These are phyloP conservation scores for Thelonectria olida DNA, from an alignment of 2,329 filamentous ascomycete species.

Conservation along the genomic window DNA sequence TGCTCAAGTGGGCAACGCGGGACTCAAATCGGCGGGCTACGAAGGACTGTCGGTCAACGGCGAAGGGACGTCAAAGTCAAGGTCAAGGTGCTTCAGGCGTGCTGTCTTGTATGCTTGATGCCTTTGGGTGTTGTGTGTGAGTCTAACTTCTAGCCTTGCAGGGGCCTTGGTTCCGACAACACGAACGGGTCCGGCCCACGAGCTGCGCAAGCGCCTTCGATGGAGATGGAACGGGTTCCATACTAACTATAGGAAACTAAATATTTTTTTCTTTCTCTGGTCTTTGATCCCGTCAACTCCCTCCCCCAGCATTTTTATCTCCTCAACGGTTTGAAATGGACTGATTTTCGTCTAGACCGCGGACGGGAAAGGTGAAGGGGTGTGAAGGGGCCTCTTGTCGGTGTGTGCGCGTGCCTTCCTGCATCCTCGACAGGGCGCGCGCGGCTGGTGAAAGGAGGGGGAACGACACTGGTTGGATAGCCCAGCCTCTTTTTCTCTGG, in stretches of 20 bases:
- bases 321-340: conserved; percentile 20
- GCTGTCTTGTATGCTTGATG: too few relatives aligned
- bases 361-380: conserved; percentile 1
- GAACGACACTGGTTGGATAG: background rate
- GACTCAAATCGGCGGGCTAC: conserved; percentile 18
- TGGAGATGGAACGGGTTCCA: background rate
- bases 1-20: conserved; percentile 13
- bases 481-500: background rate
- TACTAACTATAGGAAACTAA: background rate
- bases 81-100: conserved; percentile 9
- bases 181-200: conserved; percentile 4
- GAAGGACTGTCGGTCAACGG: conserved; percentile 10
- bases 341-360: conserved; percentile 22
- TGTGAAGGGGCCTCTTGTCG: conserved; percentile 13
- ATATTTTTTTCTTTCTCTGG: background rate
- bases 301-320: background rate
- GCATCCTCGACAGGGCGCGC: conserved; percentile 10
- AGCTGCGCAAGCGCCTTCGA: background rate
- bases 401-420: conserved; percentile 21
- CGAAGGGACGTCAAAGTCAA: conserved; percentile 17
- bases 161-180: conserved; percentile 13
- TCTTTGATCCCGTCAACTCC: background rate
- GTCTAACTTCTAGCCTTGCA: conserved; percentile 13
- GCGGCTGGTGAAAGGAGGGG: conserved; percentile 16
- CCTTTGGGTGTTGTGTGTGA: conserved; percentile 21